These are phyloP conservation scores for Pichia sp. DNA, from an alignment of 1,139 yeast genomes.

Conservation along the genomic window DNA sequence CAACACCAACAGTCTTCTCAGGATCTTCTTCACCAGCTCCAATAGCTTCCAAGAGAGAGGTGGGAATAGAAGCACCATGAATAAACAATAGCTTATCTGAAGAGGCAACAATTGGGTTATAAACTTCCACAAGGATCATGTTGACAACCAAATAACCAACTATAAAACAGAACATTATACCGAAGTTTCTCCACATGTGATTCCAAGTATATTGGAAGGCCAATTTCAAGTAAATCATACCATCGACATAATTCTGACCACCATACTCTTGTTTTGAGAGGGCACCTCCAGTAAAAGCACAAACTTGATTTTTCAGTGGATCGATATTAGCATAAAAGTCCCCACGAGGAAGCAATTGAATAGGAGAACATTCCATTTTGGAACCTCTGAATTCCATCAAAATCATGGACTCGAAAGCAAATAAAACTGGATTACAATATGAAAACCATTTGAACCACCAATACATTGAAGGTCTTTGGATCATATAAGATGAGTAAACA, in stretches of 20 bases:
- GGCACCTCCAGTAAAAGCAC: slow-evolving; percentile 49
- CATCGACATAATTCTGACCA: slow-evolving; percentile 46
- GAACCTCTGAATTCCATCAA: slow-evolving; percentile 53
- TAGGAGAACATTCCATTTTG: slow-evolving; percentile 44
- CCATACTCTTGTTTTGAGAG: slow-evolving; percentile 22
- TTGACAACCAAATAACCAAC: slow-evolving; percentile 32
- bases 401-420: slow-evolving; percentile 53
- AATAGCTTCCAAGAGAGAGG: slow-evolving; percentile 9
- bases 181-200: slow-evolving; percentile 50
- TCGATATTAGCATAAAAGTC: slow-evolving; percentile 40
- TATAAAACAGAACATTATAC: slow-evolving; percentile 43
- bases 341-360: slow-evolving; percentile 46
- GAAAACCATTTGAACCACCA: slow-evolving; percentile 64
- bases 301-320: slow-evolving; percentile 41
- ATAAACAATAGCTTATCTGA: slow-evolving; percentile 26
- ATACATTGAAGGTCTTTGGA: slow-evolving; percentile 55
- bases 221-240: slow-evolving; percentile 39
- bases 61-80: slow-evolving; percentile 19
- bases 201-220: slow-evolving; percentile 37
- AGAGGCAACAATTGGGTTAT: slow-evolving; percentile 19
- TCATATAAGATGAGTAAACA: slow-evolving; percentile 52
- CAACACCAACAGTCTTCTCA: slow-evolving; percentile 1
- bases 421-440: slow-evolving; percentile 51
- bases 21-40: slow-evolving; percentile 5
- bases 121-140: slow-evolving; percentile 37